These are phyloP conservation scores for Penicillium sp. DNA, from an alignment of 2,329 filamentous ascomycete species.

Conservation along the genomic window DNA sequence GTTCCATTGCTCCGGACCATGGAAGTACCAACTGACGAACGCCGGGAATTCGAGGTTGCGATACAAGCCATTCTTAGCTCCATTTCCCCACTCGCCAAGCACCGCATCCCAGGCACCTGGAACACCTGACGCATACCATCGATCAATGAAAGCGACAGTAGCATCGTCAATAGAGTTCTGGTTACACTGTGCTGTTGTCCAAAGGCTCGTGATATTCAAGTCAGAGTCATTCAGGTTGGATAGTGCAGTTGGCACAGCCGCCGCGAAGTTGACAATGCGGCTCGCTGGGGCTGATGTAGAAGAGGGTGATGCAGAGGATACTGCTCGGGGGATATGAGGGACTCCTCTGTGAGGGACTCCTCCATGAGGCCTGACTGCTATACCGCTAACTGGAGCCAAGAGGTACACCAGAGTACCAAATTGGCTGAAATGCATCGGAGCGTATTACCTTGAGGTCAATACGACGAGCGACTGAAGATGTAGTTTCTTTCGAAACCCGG, in stretches of 20 bases:
- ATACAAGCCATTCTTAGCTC: not conserved
- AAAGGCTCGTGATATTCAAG: not conserved
- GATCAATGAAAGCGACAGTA: not conserved
- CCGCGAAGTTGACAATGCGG: not conserved
- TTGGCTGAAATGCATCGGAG: not conserved
- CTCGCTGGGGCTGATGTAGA: not conserved
- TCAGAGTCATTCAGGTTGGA: not conserved
- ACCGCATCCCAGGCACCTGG: not conserved
- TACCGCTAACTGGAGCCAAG: not conserved
- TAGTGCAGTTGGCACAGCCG: not conserved
- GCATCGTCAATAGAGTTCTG: not conserved
- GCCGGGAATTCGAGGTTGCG: not conserved
- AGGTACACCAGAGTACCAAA: not conserved
- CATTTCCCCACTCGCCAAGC: not conserved
- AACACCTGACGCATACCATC: not conserved
- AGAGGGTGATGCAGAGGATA: not conserved
- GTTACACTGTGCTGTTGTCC: not conserved
- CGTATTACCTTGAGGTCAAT: not conserved
- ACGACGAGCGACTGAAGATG: not conserved
- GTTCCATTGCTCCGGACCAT: not conserved
- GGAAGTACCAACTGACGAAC: not conserved
- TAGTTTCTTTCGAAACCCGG: not conserved
- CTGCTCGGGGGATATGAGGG: not conserved
- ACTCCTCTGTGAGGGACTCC: not conserved
- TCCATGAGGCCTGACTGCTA: not conserved